Base-by-base conservation (phyloP, 2,329 filamentous ascomycete genomes). In the Acrodontium crateriforme region DNA sequence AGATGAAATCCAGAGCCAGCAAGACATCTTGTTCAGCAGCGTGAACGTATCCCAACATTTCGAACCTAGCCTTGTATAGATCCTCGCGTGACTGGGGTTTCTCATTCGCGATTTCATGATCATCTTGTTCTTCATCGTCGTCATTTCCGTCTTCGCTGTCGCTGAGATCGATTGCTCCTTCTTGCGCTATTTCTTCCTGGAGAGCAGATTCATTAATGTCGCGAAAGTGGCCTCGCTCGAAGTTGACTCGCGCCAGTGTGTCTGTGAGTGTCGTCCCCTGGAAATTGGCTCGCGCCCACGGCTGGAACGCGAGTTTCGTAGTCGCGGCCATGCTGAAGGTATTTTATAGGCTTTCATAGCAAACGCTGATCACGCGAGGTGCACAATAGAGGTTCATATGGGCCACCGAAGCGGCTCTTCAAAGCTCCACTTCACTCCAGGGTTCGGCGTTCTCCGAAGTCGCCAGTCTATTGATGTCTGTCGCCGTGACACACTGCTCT, bases 201-300 rank as follows among this genome's bases (percentile, higher is more conserved):
- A 95, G 59, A 23, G 72, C 67, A 27, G 73, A 67, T 52, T 92
- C 80, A 27, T 74, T 81, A 38, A 95, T 65, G 42, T 75, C 66
- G 34, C 82, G 76, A 50, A 95, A 91, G 14, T 82, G 80, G 9
- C 81, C 82, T 35, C 79, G 75, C 45, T 91, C 75, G 23, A 62
- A 55, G 41, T 84, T 79, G 46, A 93, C 77, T 40, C 85, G 82
- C 32, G 68, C 61, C 41, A 94, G 83, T 41, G 87, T 77, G 25
- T 78, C 69, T 31, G 69, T 63, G n/a, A 94, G 63, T 25, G 65
- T 68, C 47, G 69, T 70, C 46, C 60, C 63, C 46, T 59, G 69
- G 56, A 61, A 67, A 45, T 58, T 63, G 31, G 40, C 45, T 38
- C 64, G 59, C 10, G 75, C 71, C 62, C 67, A 71, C 22, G 78